Evolutionary conservation across 2,329 filamentous ascomycete species (phyloP), one percentile per base, ranked within the genome.

Genomic region (Bipolaris oryzae): DNA sequence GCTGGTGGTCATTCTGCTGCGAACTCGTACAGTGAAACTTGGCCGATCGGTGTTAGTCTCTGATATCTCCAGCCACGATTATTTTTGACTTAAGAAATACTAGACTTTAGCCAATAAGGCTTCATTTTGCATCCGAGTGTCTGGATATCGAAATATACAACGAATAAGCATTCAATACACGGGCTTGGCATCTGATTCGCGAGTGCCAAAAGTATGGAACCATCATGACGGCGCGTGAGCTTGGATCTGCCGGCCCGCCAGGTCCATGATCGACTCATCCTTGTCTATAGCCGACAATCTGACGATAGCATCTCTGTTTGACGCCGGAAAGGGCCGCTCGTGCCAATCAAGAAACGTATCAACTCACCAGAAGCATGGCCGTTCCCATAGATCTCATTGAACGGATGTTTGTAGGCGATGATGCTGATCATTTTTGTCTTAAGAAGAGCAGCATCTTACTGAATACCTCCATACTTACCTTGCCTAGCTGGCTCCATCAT

Each of bases 221-320:
- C 43, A 53, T 33, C 42, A 47, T 39, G 42, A 55, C 47, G 33
- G 37, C 21, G 35, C 45, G 44, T 43, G 61, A 37, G 34, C 41
- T 52, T 53, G 45, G 66, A 66, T 71, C 62, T 48, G 50, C 61
- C 62, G 61, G 64, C 34, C 61, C 62, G 62, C 52, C 48, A 45
- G 50, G 47, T 50, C 55, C 57, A 64, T 25, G 46, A 41, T 51
- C 31, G 46, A 63, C 47, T 57, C 55, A 21, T 42, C 56, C 61
- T 58, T 58, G 42, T 41, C 31, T 39, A 53, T 45, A 46, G 46
- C 54, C 59, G 43, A 33, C 23, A 41, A 31, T 59, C 61, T 56
- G 57, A 60, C 52, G 49, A 60, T 60, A 61, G 63, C 41, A 61
- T 58, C 48, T 37, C 38, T 46, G 31, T 57, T 53, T 54, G 46